Base-by-base conservation (phyloP, 2,329 filamentous ascomycete species). In the Cercospora brassicicola region DNA sequence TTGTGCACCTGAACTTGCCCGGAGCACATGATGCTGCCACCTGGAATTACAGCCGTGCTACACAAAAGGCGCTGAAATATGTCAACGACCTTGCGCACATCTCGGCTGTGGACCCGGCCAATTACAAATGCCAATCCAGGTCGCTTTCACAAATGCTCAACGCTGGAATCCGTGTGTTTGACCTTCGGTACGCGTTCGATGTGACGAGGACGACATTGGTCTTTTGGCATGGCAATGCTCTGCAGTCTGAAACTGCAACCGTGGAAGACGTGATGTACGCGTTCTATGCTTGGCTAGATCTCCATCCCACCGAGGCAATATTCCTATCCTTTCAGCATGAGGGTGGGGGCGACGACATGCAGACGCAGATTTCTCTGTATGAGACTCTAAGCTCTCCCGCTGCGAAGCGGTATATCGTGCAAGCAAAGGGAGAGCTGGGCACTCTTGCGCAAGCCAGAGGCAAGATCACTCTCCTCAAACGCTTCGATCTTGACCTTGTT, bases 21-120 rank as follows among this genome's bases (percentile, higher is more conserved):
- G 84, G 84, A 1, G 81, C 79, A 3, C 84, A 86, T 74, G 84
- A 86, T 72, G 79, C 81, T 3, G 80, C 82, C 2, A 85, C 84
- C 0, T 86, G 84, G 84, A 85, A 85, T 73, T 86, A 85, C 71
- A 80, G 77, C 10, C 75, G 77, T 26, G 75, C 76, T 0, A 84
- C 81, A 0, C 82, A 84, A 70, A 73, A 82, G 42, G 66, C 75
- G 1, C 74, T 85, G 3, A 57, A 74, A 3, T 77, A 77, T 26
- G 76, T 84, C 36, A 83, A 82, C 7, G 74, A 78, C 13, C 78
- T 83, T 45, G 80, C 79, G 56, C 77, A 79, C 26, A 74, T 77
- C 18, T 67, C 71, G 3, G 73, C 76, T 0, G 69, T 69, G 11
- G 82, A 81, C 65, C 79, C 73, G 4, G 73, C 75, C 0, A 71